Evolutionary conservation across 169 alveolate genomes (phyloP).

Genomic region (Plasmodium adleri): DNA sequence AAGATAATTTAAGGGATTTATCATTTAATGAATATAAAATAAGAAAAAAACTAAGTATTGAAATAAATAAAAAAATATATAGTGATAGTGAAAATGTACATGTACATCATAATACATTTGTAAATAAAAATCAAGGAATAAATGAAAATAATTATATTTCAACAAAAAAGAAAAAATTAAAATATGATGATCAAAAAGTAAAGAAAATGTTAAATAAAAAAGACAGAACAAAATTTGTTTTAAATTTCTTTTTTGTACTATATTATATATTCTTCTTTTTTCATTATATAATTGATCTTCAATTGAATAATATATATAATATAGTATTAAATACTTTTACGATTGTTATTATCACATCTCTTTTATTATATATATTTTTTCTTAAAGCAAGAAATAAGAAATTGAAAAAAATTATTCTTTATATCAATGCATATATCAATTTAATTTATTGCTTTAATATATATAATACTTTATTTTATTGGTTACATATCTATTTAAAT

Average conservation of each 20-base stretch:
- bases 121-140: constrained; percentile 6
- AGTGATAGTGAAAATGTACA: constrained; percentile 62
- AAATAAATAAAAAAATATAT: constrained; percentile 66
- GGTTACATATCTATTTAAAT: constrained; percentile 63
- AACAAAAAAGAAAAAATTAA: constrained; percentile 58
- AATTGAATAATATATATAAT: constrained; percentile 55
- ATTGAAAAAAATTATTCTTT: constrained; percentile 61
- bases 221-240: constrained; percentile 36
- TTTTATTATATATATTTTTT: constrained; percentile 55
- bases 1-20: constrained; percentile 9
- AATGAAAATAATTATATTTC: constrained; percentile 30
- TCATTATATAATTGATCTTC: constrained; percentile 67
- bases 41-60: constrained; percentile 65
- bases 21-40: constrained; percentile 67
- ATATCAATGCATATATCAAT: constrained; percentile 49
- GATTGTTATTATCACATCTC: constrained; percentile 27
- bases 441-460: constrained; percentile 56
- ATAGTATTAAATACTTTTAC: constrained; percentile 56
- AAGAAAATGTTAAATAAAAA: constrained; percentile 51
- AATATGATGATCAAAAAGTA: constrained; percentile 68
- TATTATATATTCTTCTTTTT: constrained; percentile 71
- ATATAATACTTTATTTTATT: constrained; percentile 51
- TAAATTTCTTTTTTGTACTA: constrained; percentile 63
- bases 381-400: constrained; percentile 63
- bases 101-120: constrained; percentile 27